phyloP scores from a whole-genome alignment of 2,329 filamentous ascomycete species.

The Arthroderma sp. region DNA sequence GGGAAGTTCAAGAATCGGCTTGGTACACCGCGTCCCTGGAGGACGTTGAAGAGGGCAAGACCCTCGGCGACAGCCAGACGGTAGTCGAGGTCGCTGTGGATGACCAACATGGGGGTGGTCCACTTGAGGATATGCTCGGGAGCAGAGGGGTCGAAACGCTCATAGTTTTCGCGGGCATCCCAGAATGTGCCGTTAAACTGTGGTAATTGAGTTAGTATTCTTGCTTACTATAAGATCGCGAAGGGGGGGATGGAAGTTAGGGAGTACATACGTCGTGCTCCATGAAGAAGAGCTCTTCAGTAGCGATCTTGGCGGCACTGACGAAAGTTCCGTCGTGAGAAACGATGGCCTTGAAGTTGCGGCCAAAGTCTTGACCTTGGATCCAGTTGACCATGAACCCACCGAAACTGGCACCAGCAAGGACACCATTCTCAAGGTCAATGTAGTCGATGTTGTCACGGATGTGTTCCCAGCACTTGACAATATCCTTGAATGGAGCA shows the following conservation, averaged over 20 bases:
- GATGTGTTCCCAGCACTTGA: slow-evolving; percentile 63
- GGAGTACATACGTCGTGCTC: slow-evolving; percentile 28
- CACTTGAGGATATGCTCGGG: slow-evolving; percentile 51
- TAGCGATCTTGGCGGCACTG: slow-evolving; percentile 35
- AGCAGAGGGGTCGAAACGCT: slow-evolving; percentile 51
- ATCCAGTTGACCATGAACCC: slow-evolving; percentile 59
- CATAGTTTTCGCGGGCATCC: slow-evolving; percentile 48
- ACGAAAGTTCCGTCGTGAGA: slow-evolving; percentile 80
- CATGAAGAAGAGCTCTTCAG: slow-evolving; percentile 41
- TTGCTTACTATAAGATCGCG: neutral
- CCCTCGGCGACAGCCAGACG: slow-evolving; percentile 72
- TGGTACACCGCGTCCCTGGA: slow-evolving; percentile 59
- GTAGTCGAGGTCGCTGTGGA: slow-evolving; percentile 79
- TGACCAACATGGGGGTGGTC: slow-evolving; percentile 68
- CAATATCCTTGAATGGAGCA: slow-evolving; percentile 69
- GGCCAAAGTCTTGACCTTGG: slow-evolving; percentile 69
- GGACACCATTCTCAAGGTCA: slow-evolving; percentile 27
- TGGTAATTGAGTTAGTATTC: slow-evolving; percentile 4
- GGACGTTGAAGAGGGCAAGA: slow-evolving; percentile 63
- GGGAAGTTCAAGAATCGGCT: slow-evolving; percentile 69
- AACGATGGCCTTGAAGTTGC: slow-evolving; percentile 75
- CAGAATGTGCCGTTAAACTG: slow-evolving; percentile 38
- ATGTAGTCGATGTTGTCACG: slow-evolving; percentile 24
- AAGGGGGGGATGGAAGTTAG: no score
- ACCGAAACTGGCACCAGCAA: slow-evolving; percentile 29